Conservation (phyloP, 805 yeast genomes). For the Zygosaccharomyces bailii region DNA sequence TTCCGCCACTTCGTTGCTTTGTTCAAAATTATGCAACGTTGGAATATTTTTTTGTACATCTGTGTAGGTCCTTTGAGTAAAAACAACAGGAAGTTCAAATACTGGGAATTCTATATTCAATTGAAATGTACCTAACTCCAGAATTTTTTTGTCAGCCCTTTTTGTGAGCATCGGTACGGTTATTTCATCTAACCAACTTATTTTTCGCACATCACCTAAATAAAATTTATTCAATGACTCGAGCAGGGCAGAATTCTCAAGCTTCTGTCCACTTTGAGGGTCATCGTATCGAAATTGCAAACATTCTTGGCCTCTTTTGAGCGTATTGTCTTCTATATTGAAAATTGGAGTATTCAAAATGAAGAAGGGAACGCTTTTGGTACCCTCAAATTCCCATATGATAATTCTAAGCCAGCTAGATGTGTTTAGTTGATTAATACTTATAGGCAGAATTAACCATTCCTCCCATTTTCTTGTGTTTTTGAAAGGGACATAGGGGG, state of each 20-base stretch:
- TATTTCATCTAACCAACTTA: constrained; percentile 73
- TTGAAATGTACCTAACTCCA: constrained; percentile 32
- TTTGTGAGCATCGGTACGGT: constrained; percentile 50
- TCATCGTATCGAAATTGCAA: constrained; percentile 40
- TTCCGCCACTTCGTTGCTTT: constrained; percentile 32
- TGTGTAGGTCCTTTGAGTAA: constrained; percentile 50
- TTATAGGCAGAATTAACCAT: constrained; percentile 70
- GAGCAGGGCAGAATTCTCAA: constrained; percentile 42
- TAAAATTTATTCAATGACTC: constrained; percentile 57
- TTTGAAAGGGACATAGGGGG: constrained; percentile 48
- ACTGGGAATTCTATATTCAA: constrained; percentile 56
- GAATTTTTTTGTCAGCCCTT: constrained; percentile 20
- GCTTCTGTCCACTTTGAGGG: constrained; percentile 28
- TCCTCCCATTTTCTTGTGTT: constrained; percentile 58
- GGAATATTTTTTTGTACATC: constrained; percentile 33
- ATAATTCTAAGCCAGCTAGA: constrained; percentile 57
- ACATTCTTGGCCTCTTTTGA: constrained; percentile 71
- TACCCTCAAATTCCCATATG: constrained; percentile 65
- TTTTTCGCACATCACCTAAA: constrained; percentile 56
- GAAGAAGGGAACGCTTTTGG: constrained; percentile 54
- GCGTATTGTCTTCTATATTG: constrained; percentile 49
- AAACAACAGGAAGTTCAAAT: constrained; percentile 71
- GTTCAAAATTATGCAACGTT: constrained; percentile 46
- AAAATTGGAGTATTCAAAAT: constrained; percentile 58
- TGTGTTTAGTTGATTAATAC: constrained; percentile 65